Conservation (phyloP, 441 rosid genomes). For the Eruca vesicaria region DNA sequence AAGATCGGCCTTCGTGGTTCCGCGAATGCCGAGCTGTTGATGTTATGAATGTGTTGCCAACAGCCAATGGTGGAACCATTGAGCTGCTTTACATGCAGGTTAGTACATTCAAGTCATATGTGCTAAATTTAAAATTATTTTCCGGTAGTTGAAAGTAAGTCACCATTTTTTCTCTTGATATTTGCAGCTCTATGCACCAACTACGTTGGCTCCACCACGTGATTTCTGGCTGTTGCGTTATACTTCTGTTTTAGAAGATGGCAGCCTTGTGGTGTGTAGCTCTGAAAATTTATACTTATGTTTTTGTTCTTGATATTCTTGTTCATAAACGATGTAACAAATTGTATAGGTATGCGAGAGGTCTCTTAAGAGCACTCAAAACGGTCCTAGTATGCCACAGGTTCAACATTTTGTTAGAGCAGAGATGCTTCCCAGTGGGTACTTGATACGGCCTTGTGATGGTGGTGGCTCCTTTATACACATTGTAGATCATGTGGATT, state of each 20-base stretch:
- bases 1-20: slow-evolving; percentile 95
- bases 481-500: slow-evolving; percentile 94
- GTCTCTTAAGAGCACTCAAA: slow-evolving; percentile 88
- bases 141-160: neutral
- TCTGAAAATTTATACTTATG: neutral
- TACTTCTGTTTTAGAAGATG: slow-evolving; percentile 94
- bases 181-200: slow-evolving; percentile 89
- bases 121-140: neutral
- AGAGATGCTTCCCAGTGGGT: slow-evolving; percentile 96
- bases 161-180: neutral
- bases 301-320: neutral
- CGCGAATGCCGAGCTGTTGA: slow-evolving; percentile 99
- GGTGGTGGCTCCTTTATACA: slow-evolving; percentile 97
- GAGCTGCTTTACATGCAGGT: slow-evolving; percentile 99
- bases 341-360: slow-evolving; percentile 79
- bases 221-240: slow-evolving; percentile 97
- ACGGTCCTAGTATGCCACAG: slow-evolving; percentile 95
- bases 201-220: slow-evolving; percentile 96
- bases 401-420: slow-evolving; percentile 97
- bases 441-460: slow-evolving; percentile 93
- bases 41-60: slow-evolving; percentile 92
- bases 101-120: neutral
- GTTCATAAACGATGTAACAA: neutral
- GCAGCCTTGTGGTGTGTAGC: slow-evolving; percentile 88
- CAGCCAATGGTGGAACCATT: slow-evolving; percentile 98